Conservation (phyloP, 2,329 filamentous ascomycete genomes). For the Aureobasidium melanogenum region DNA sequence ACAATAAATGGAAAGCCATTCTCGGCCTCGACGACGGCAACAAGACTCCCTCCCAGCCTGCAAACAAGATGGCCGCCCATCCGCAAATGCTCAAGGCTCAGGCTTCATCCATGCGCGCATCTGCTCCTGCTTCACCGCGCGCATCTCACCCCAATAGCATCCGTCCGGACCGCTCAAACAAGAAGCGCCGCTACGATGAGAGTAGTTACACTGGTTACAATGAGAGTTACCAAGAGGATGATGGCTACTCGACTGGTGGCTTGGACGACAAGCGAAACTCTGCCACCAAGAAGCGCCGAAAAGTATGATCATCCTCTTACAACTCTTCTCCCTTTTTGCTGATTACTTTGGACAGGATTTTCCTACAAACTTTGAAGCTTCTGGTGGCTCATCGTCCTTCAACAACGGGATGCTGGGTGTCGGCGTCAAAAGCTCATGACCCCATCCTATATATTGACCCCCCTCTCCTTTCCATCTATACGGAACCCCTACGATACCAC, state of each 20-base stretch:
- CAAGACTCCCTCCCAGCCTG: conserved; percentile 6
- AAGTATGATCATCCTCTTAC: conserved; percentile 26
- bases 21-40: conserved; percentile 36
- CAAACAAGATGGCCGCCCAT: conserved; percentile 2
- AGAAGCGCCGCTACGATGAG: conserved; percentile 70
- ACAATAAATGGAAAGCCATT: conserved; percentile 33
- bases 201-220: conserved; percentile 66
- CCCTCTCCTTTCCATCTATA: not conserved
- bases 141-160: conserved; percentile 32
- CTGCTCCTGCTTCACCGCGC: conserved; percentile 30
- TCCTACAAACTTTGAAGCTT: conserved; percentile 4
- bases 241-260: conserved; percentile 63
- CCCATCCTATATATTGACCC: not conserved
- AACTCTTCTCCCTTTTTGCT: not conserved
- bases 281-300: conserved; percentile 46
- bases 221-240: conserved; percentile 63
- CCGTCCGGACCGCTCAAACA: conserved; percentile 56
- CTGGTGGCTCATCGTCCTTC: not conserved
- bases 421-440: conserved; percentile 11
- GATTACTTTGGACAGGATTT: conserved; percentile 1
- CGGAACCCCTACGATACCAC: not conserved
- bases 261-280: conserved; percentile 48
- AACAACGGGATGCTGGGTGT: conserved; percentile 11
- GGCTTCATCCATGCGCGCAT: conserved; percentile 16
- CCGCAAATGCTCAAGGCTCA: conserved; percentile 16